Evolutionary conservation across 768 basidiomycete genomes (phyloP), one percentile per base, ranked within the genome.

Genomic region (Tephrocybe sp.): DNA sequence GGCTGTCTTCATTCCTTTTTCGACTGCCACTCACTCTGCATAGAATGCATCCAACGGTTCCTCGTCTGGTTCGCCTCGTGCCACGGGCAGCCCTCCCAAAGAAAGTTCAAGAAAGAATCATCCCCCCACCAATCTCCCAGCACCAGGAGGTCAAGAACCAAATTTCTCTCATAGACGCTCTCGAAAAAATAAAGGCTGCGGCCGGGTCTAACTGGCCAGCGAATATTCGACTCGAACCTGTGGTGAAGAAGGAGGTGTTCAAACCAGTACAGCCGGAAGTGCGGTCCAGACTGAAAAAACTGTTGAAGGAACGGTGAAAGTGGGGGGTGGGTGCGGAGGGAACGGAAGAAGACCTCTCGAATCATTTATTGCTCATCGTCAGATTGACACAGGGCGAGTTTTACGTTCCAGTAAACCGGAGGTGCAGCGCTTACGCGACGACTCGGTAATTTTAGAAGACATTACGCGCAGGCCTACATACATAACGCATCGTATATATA

Each of bases 171-270:
- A 68, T 76, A 20, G 69, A 73, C 37, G 45, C 66, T 6, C 67
- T 78, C 11, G 57, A 68, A 52, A 56, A 67, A 55, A 67, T 68
- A 40, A 69, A 67, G 50, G 61, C 66, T 39, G 52, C 57, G 15
- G 66, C 71, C 24, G 73, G 71, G 7, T 56, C 64, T 3, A 42
- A 51, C 0, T 78, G 76, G 76, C 77, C 77, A 6, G 48, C 56
- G n/a, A 78, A 78, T 59, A 67, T 78, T 44, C 68, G 76, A 25
- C 65, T 78, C 36, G 77, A 78, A 55, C 73, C 70, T 10, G 68
- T 71, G 40, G 60, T 76, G 24, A 76, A 72, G 62, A 75, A 69
- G 57, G 65, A 68, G 33, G 65, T 58, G 15, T 72, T 74, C 43
- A 69, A 67, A 46, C 63, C 58, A 34, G 74, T 77, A 15, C 63